Conservation (phyloP, 441 rosid genomes). For the Pelargonium australe region DNA sequence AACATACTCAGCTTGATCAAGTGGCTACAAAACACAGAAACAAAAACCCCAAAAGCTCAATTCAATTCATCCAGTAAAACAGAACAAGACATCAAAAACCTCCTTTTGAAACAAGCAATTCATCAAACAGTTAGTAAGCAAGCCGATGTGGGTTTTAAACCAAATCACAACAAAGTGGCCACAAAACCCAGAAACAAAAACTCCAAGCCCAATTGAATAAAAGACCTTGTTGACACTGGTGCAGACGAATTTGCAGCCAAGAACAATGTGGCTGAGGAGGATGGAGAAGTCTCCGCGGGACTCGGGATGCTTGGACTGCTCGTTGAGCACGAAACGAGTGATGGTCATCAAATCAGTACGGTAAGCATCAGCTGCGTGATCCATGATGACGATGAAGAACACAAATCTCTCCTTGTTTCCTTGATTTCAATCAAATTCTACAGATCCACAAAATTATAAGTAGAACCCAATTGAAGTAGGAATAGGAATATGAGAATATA, state of each 20-base stretch:
- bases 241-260: slow-evolving; percentile 99
- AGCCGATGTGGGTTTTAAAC: not conserved
- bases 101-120: not conserved
- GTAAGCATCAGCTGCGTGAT: slow-evolving; percentile 75
- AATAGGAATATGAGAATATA: not conserved
- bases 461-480: not conserved
- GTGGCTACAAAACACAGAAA: not conserved
- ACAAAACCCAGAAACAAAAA: slow-evolving; percentile 1
- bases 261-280: slow-evolving; percentile 84
- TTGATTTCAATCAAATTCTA: not conserved
- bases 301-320: slow-evolving; percentile 85
- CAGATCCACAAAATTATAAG: not conserved
- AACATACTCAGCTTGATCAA: not conserved
- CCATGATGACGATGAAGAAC: slow-evolving; percentile 36
- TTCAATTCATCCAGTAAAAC: no score
- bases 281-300: slow-evolving; percentile 95
- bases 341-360: slow-evolving; percentile 97
- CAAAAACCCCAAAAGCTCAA: no score
- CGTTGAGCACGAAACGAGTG: slow-evolving; percentile 76
- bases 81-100: not conserved
- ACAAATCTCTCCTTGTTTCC: not conserved
- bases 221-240: slow-evolving; percentile 77
- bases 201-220: not conserved
- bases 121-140: not conserved
- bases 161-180: not conserved